These are phyloP conservation scores for Tylopilus sp. DNA, from an alignment of 768 basidiomycete genomes.

Conservation along the genomic window DNA sequence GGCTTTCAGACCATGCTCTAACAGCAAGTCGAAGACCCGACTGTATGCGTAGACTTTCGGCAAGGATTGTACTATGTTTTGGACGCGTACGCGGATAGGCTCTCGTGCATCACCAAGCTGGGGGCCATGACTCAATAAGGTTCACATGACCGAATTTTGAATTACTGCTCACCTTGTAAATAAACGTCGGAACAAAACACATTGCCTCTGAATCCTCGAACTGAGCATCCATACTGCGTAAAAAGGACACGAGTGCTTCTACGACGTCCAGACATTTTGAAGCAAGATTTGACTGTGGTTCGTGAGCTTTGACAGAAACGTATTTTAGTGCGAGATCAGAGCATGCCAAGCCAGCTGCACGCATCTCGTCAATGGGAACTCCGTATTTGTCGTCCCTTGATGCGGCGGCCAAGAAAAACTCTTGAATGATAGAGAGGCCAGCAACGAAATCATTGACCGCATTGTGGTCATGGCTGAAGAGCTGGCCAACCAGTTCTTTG, in stretches of 20 bases:
- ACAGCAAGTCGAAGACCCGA: conserved; percentile 80
- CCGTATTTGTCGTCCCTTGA: conserved; percentile 54
- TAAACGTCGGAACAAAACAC: conserved; percentile 85
- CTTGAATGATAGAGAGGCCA: conserved; percentile 71
- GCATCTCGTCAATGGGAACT: conserved; percentile 44
- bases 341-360: conserved; percentile 73
- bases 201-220: conserved; percentile 82
- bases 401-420: conserved; percentile 64
- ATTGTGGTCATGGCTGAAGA: conserved; percentile 96
- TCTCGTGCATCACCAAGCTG: conserved; percentile 94
- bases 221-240: conserved; percentile 71
- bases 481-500: conserved; percentile 65
- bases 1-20: conserved; percentile 85
- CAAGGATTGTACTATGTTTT: conserved; percentile 79
- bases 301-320: conserved; percentile 82
- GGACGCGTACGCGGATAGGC: conserved; percentile 72
- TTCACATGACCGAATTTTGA: neutral
- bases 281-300: conserved; percentile 86
- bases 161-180: conserved; percentile 68
- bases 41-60: conserved; percentile 93
- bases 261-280: conserved; percentile 87
- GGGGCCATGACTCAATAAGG: conserved; percentile 2
- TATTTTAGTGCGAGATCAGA: conserved; percentile 94
- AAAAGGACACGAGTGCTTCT: conserved; percentile 71
- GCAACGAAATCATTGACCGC: conserved; percentile 88